Base-by-base conservation (phyloP, 1,284 basidiomycete species). In the Melampsora americana region DNA sequence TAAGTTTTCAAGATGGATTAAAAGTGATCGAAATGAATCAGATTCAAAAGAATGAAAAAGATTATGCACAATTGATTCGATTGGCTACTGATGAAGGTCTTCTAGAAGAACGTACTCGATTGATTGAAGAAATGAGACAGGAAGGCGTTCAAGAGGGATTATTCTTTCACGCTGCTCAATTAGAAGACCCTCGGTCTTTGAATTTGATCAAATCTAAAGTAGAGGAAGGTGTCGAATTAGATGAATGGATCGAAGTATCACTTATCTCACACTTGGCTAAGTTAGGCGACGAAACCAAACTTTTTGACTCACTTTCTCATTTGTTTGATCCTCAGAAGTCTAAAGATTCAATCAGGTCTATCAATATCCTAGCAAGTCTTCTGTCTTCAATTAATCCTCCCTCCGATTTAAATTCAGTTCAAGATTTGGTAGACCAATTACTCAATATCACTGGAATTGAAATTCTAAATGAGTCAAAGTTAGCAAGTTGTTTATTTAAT, bases 121-220 rank as follows among this genome's bases (percentile, higher is more conserved):
- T 44, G 26, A 7, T 64, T 12, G 16, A 61, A 28, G 42, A 72
- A 23, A 48, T 39, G 32, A 26, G 32, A 4, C 60, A 30, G 7
- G 16, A 50, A 23, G n/a, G 62, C 0, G 20, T 64, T 30, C 42
- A 72, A 48, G 44, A 64, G 26, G 39, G 60, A 30, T 23, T 23
- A 23, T 44, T 72, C 5, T 42, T 72, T 28, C 69, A 72, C 48
- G 69, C 42, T 4, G 60, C 69, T 48, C 30, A 62, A 65, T 60
- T 65, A 42, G 46, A 42, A 7, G 35, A 53, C 20, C 20, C 60
- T 12, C 39, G 32, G 12, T 64, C 69, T 18, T 48, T 65, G 12
- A 28, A 50, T 42, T 48, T 48, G 35, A 53, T 66, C n/a, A 35
- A 50, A 46, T 28, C 61, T n/a, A 42, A 64, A 64, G 46, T 72